A percentile compares a stretch with the other conserved stretches of the same genome.
These are phyloP conservation scores for Gossypium aridum DNA, from an alignment of 441 rosid species.

Conservation along the genomic window DNA sequence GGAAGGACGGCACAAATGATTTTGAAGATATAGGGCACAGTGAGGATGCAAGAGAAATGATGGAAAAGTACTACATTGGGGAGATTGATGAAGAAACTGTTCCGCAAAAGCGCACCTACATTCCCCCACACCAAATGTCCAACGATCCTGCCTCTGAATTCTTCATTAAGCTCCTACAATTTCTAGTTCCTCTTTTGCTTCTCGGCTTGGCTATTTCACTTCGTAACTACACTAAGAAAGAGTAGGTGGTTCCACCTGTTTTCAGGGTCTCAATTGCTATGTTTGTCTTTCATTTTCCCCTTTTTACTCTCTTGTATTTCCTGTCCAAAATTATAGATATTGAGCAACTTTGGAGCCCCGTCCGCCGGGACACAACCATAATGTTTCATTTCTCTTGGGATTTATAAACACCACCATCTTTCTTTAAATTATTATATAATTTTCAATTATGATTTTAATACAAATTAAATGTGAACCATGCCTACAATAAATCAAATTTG, in stretches of 20 bases:
- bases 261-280: not conserved
- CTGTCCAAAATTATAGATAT: not conserved
- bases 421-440: no score
- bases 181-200: slow-evolving; percentile 74
- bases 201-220: slow-evolving; percentile 66
- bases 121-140: slow-evolving; percentile 43
- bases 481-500: no score
- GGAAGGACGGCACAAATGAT: slow-evolving; percentile 82
- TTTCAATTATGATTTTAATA: no score
- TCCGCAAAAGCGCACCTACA: slow-evolving; percentile 40
- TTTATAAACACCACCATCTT: no score
- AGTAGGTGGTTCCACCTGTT: slow-evolving; percentile 15
- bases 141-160: slow-evolving; percentile 47
- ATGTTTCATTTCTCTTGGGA: no score
- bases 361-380: no score
- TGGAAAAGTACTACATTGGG: slow-evolving; percentile 69
- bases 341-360: not conserved
- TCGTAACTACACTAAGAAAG: slow-evolving; percentile 67
- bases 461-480: no score
- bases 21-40: slow-evolving; percentile 97
- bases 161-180: slow-evolving; percentile 62
- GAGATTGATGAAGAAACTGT: slow-evolving; percentile 55
- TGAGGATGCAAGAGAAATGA: slow-evolving; percentile 74
- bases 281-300: not conserved
- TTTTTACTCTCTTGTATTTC: not conserved